Evolutionary conservation across 352 stramenopile species (phyloP), one percentile per base, ranked within the genome.

Genomic region (Phytophthora pseudosyringae): DNA sequence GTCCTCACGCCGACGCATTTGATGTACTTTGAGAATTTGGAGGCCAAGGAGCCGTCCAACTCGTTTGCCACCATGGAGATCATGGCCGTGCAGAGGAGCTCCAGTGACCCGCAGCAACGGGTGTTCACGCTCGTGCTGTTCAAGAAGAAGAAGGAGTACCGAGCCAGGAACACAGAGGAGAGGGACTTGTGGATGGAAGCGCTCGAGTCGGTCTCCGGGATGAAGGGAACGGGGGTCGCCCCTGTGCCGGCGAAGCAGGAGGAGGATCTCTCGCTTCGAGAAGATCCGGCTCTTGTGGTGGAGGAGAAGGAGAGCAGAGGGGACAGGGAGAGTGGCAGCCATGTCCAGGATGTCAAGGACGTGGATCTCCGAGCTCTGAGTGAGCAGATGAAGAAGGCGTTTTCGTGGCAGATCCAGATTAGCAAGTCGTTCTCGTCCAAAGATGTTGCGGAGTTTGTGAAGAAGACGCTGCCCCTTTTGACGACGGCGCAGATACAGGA

Each of bases 101-200:
- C 75, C 21, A 67, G 29, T 35, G 80, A 93, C 41, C 33, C 64
- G 3, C 47, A 67, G 13, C 70, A 86, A n/a, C 71, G 81, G 15
- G 52, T 71, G 11, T 88, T 95, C 43, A 67, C 73, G 21, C 48
- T 95, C 26, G 71, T 82, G 48, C 39, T 94, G 15, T 91, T 88
- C 43, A 89, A 86, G 57, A 89, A 91, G 64, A 89, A 83, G 64
- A 95, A 91, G 28, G 83, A 94, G 41, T 91, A 88, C 29, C 67
- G 85, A 55, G 82, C 87, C 9, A 71, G 67, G 11, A 84, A 48
- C 11, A 69, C 69, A 5, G 79, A 89, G 3, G 87, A 93, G 7
- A 70, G 85, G 21, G 80, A 93, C 47, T 71, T 64, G n/a, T 95
- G 87, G 87, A 56, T 93, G 41, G 61, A 73, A 26, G 85, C 81